Conservation (phyloP, 352 stramenopile genomes). For the Halophytophthora polymorphica region DNA sequence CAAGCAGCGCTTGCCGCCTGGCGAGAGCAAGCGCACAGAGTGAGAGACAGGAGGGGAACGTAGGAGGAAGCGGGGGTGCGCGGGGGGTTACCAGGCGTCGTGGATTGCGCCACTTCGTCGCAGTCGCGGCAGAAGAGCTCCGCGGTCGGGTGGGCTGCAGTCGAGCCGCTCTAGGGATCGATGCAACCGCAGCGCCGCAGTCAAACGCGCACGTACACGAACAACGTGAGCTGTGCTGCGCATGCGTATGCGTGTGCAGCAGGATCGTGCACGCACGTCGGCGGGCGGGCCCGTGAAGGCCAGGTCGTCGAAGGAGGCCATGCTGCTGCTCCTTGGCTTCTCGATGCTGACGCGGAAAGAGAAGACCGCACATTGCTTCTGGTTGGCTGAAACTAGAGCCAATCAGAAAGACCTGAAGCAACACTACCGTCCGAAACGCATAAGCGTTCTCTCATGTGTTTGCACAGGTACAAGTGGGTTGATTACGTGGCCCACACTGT, state of each 20-base stretch:
- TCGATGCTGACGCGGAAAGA: background rate
- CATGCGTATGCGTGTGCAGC: background rate
- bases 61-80: background rate
- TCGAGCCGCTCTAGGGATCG: slow-evolving; percentile 1
- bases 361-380: too few relatives aligned
- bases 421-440: too few relatives aligned
- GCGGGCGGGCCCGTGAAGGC: slow-evolving; percentile 39
- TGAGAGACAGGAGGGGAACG: background rate
- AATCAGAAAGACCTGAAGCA: too few relatives aligned
- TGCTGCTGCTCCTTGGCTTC: slow-evolving; percentile 12
- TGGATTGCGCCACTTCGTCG: slow-evolving; percentile 47
- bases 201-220: background rate
- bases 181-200: background rate
- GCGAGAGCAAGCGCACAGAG: background rate
- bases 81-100: slow-evolving; percentile 39
- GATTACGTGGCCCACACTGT: too few relatives aligned
- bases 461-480: too few relatives aligned
- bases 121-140: slow-evolving; percentile 65
- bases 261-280: slow-evolving; percentile 9
- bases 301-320: slow-evolving; percentile 75
- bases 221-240: background rate
- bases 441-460: too few relatives aligned
- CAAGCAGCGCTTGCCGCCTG: slow-evolving; percentile 65
- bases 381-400: too few relatives aligned
- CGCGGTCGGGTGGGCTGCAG: background rate